Percentiles rank a stretch among this genome's conserved stretches.
Conservation (phyloP, 768 basidiomycete genomes). For the Mycena latifolia region DNA sequence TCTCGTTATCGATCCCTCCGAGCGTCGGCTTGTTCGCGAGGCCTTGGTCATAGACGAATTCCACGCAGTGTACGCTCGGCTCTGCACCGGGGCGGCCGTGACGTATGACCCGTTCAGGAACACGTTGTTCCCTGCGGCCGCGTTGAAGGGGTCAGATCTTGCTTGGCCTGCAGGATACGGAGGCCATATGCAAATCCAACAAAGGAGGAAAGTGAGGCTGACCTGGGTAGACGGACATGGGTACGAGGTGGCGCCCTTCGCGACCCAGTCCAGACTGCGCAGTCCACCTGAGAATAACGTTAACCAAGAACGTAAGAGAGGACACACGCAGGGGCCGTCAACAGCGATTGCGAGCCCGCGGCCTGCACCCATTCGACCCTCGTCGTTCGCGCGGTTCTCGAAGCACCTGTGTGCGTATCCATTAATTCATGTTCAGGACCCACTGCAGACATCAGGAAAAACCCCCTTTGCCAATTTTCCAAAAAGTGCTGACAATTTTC, state of each 20-base stretch:
- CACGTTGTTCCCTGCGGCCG: constrained; percentile 62
- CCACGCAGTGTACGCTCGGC: constrained; percentile 59
- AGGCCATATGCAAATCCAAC: background rate
- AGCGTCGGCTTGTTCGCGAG: constrained; percentile 62
- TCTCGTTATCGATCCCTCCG: constrained; percentile 67
- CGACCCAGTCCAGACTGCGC: constrained; percentile 66
- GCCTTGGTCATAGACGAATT: constrained; percentile 56
- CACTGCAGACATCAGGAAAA: background rate
- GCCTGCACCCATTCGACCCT: constrained; percentile 61
- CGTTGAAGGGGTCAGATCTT: constrained; percentile 57
- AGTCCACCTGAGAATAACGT: background rate
- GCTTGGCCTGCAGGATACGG: constrained; percentile 50
- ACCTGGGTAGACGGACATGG: constrained; percentile 58
- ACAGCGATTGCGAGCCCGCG: constrained; percentile 56
- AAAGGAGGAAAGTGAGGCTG: constrained; percentile 12
- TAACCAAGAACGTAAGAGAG: background rate
- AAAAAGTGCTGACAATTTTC: too few relatives aligned
- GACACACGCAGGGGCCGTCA: constrained; percentile 65
- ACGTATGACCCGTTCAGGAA: constrained; percentile 62
- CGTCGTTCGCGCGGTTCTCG: constrained; percentile 60
- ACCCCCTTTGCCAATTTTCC: too few relatives aligned
- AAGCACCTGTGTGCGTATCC: constrained; percentile 65
- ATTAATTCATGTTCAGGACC: too few relatives aligned
- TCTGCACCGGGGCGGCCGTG: constrained; percentile 53
- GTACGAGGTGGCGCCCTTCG: constrained; percentile 65